Evolutionary conservation across 495 filamentous ascomycete genomes (phyloP).

Genomic region (Lepidopterella palustris): DNA sequence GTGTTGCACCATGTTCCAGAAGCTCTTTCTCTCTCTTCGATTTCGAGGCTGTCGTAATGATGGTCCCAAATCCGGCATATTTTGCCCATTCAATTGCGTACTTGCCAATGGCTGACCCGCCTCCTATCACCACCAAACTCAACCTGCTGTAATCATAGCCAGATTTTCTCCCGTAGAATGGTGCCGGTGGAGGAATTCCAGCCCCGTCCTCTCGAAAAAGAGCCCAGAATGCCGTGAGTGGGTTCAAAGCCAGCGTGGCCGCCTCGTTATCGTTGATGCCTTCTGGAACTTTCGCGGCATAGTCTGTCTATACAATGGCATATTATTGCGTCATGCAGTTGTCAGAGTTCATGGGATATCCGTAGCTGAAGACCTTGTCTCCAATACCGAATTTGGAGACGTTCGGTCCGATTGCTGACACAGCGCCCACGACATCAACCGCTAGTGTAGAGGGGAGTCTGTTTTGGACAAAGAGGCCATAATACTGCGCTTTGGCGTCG

Average conservation of each 20-base stretch:
- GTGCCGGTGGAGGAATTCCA: slow-evolving; percentile 23
- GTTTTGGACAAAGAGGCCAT: slow-evolving; percentile 29
- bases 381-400: slow-evolving; percentile 23
- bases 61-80: slow-evolving; percentile 29
- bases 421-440: slow-evolving; percentile 30
- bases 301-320: slow-evolving; percentile 22
- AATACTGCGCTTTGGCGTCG: slow-evolving; percentile 27
- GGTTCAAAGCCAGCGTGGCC: slow-evolving; percentile 31
- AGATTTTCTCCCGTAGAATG: slow-evolving; percentile 7
- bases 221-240: slow-evolving; percentile 26
- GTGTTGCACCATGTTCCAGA: slow-evolving; percentile 21
- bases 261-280: slow-evolving; percentile 29
- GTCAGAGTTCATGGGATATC: no score
- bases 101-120: slow-evolving; percentile 23
- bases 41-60: slow-evolving; percentile 26
- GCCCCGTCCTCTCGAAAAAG: slow-evolving; percentile 29
- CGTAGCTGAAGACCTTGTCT: slow-evolving; percentile 20
- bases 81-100: slow-evolving; percentile 16
- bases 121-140: slow-evolving; percentile 34
- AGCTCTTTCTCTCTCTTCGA: slow-evolving; percentile 16
- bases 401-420: slow-evolving; percentile 28
- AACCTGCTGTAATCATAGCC: slow-evolving; percentile 27
- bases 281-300: slow-evolving; percentile 28
- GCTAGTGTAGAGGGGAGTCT: slow-evolving; percentile 24
- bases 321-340: no score